A percentile compares a stretch with the other conserved stretches of the same genome.
Evolutionary conservation across 1,284 basidiomycete species (phyloP).

Genomic region (Puccinia novopanici): DNA sequence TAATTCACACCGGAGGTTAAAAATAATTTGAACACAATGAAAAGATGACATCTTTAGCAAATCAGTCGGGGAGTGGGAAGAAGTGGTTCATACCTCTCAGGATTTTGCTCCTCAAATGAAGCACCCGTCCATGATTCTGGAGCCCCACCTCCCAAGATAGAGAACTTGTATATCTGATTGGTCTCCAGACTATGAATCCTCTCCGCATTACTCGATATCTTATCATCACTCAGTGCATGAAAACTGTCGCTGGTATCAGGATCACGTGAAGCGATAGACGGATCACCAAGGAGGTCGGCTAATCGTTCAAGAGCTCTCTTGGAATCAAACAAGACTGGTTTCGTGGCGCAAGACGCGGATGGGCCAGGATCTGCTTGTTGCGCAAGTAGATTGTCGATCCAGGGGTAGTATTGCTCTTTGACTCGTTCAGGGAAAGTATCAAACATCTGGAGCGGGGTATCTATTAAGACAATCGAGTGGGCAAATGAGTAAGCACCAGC

Average conservation of each 20-base stretch:
- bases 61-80: not conserved
- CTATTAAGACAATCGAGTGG: slow-evolving; percentile 1
- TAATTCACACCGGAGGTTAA: not conserved
- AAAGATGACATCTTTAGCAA: not conserved
- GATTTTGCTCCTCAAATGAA: slow-evolving; percentile 47
- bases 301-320: slow-evolving; percentile 20
- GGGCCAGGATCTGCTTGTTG: not conserved
- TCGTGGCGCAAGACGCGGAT: not conserved
- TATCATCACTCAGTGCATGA: slow-evolving; percentile 22
- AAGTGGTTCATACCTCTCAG: slow-evolving; percentile 3
- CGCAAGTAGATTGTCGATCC: slow-evolving; percentile 37
- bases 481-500: not conserved
- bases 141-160: slow-evolving; percentile 37
- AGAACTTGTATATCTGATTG: slow-evolving; percentile 41
- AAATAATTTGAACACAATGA: not conserved
- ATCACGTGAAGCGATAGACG: slow-evolving; percentile 20
- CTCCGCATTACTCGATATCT: slow-evolving; percentile 27
- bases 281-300: slow-evolving; percentile 15
- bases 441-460: slow-evolving; percentile 41
- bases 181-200: slow-evolving; percentile 13
- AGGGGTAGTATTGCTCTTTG: slow-evolving; percentile 34
- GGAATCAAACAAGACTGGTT: not conserved
- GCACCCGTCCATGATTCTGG: slow-evolving; percentile 47
- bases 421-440: slow-evolving; percentile 38
- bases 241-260: slow-evolving; percentile 39